Base-by-base conservation (phyloP, 805 yeast species). In the Zygotorulaspora danielsina region DNA sequence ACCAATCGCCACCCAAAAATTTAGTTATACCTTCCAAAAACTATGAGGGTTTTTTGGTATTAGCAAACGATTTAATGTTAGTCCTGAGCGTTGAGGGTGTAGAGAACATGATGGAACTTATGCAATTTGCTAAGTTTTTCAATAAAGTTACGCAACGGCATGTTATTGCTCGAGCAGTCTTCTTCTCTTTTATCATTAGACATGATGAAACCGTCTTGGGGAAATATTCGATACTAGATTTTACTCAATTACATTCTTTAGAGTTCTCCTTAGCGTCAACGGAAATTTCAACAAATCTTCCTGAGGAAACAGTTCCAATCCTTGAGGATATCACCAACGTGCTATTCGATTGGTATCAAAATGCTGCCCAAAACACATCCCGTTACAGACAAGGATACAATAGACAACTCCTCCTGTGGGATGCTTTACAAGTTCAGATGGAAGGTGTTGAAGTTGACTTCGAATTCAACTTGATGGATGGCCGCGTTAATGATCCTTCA, bases 361-460 rank as follows among this genome's bases (percentile, higher is more conserved):
- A 67, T 8, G 50, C 64, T 12, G 68, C 77, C 5, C 81, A 80
- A 57, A 90, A 90, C 53, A 79, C 87, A 24, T 78, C 94, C 35
- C 72, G 96, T 40, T 88, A 86, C 54, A 76, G 96, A 46, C 96
- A 86, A 57, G 75, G 82, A 46, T 64, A 81, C 52, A 66, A 79
- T 46, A 67, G 79, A 53, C 66, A 73, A 53, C 54, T 78, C 39
- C 52, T 72, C 32, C 48, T 72, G 2, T 85, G 90, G 83, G 97
- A 90, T 60, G 72, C 87, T 2, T 64, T 85, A 21, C 97, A 90
- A 54, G 93, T 84, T 7, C 72, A 72, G 28, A 71, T 83, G 38
- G 95, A 86, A 52, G 61, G 67, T 4, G 67, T 79, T 25, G 97
- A 87, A 55, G 48, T 70, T 11, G 68, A 66, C 5, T 40, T 74